Base-by-base conservation (phyloP, 2,329 filamentous ascomycete species). In the Xylariales sp. region DNA sequence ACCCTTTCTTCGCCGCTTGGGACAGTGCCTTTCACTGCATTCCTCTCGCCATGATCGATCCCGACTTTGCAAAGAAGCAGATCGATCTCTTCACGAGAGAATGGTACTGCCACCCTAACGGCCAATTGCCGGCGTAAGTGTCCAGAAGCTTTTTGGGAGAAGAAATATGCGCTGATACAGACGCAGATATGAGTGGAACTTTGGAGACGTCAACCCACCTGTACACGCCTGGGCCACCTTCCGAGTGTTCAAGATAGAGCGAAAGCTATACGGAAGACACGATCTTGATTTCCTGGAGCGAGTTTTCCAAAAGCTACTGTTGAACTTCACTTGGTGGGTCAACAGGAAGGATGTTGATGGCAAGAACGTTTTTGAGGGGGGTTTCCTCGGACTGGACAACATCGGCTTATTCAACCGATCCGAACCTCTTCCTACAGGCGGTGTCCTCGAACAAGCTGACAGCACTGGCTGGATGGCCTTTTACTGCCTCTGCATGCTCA, bases 241-340 rank as follows among this genome's bases (percentile, higher is more conserved):
- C 73, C 78, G 93, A 43, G 88, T 87, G 0, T 97, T 97, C 81
- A 97, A 97, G 68, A 96, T 97, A 49, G 91, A 97, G 70, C 84
- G 93, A 52, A 97, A 97, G 69, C 80, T 97, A 72, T 97, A 96
- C 55, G 93, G 91, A 29, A 82, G 88, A 24, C 88, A 96, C 58
- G 91, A 97, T 60, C 72, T 96, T 22, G 93, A 97, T 64, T 97
- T 96, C 65, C 75, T 97, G 8, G 91, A 97, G 70, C 80, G 91
- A 15, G 89, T 96, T 4, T 97, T 97, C 71, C 93, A 97, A 59
- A 97, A 97, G 64, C 67, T 97, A 46, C 71, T 97, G 18, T 73
- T 97, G 48, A 97, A 97, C 68, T 97, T 97, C 63, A 97, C 93
- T 4, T 97, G 93, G 93, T 97, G 91, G 91, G 91, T 96, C 15